Evolutionary conservation across 805 yeast genomes (phyloP).

Genomic region (Cyberlindnera bimundalis): DNA sequence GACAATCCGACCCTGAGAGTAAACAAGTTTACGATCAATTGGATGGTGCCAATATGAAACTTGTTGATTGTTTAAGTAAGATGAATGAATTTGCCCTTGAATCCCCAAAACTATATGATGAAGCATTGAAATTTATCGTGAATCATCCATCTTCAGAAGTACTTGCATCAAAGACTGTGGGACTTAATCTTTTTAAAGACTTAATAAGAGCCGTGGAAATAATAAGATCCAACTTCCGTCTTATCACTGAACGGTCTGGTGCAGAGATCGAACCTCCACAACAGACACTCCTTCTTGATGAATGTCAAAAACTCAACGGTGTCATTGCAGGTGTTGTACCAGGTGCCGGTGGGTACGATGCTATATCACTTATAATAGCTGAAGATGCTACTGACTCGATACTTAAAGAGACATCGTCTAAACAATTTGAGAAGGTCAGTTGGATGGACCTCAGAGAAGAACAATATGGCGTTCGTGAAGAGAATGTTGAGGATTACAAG

Average conservation of each 20-base stretch:
- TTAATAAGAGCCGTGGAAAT: conserved; percentile 39
- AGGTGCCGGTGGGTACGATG: conserved; percentile 98
- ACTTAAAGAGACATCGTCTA: conserved; percentile 24
- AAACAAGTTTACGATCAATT: conserved; percentile 49
- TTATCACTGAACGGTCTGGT: conserved; percentile 59
- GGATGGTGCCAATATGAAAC: conserved; percentile 52
- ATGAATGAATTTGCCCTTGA: conserved; percentile 34
- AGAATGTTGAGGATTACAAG: conserved; percentile 32
- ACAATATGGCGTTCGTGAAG: conserved; percentile 52
- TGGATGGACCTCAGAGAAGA: conserved; percentile 72
- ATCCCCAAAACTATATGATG: conserved; percentile 36
- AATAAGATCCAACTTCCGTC: conserved; percentile 57
- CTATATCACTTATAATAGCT: conserved; percentile 69
- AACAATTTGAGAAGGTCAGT: conserved; percentile 43
- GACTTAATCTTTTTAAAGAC: conserved; percentile 28
- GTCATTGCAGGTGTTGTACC: conserved; percentile 96
- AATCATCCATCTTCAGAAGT: conserved; percentile 12
- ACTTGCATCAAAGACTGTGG: neutral
- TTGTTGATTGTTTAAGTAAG: conserved; percentile 46
- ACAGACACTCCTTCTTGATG: conserved; percentile 69
- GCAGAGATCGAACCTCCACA: conserved; percentile 86
- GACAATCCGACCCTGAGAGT: conserved; percentile 47
- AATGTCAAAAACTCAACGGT: conserved; percentile 56
- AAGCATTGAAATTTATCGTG: conserved; percentile 23
- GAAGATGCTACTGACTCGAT: conserved; percentile 40